Percentiles rank a stretch among this genome's conserved stretches.
phyloP scores from a whole-genome alignment of 2,329 filamentous ascomycete species.

The Hymenoscyphus albidus region DNA sequence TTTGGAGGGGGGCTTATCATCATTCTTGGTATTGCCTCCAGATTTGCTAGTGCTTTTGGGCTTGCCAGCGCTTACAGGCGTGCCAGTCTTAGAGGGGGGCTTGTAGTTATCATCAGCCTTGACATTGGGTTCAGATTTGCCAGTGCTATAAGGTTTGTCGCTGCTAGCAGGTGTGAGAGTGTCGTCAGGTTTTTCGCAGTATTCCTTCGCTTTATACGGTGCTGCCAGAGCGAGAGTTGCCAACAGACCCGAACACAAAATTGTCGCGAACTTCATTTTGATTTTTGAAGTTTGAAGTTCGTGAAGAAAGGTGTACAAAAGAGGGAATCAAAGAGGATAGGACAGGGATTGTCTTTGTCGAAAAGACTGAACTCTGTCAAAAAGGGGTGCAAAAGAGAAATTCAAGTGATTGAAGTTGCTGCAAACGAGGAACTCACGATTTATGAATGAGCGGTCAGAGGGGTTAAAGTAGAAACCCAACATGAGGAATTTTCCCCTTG shows the following conservation, averaged over 20 bases:
- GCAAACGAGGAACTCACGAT: background rate
- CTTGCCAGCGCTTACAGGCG: no score
- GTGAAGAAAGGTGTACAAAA: background rate
- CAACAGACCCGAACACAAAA: slow-evolving; percentile 43
- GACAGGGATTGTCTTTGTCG: background rate
- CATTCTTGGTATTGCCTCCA: no score
- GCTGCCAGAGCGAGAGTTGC: slow-evolving; percentile 44
- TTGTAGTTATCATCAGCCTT: no score
- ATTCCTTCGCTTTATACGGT: slow-evolving; percentile 41
- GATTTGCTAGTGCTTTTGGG: no score
- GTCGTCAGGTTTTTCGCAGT: no score
- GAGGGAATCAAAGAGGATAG: background rate
- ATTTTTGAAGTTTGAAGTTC: background rate
- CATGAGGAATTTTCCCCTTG: background rate
- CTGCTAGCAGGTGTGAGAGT: no score
- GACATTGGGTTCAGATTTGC: no score
- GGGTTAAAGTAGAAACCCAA: background rate
- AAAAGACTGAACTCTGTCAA: background rate
- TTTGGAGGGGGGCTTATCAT: no score
- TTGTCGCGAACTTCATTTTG: slow-evolving; percentile 47
- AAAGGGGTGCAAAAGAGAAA: slow-evolving; percentile 3
- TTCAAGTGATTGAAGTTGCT: background rate
- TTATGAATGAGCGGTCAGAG: background rate
- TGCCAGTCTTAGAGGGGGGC: no score
- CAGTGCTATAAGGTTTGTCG: no score